These are phyloP conservation scores for Ganoderma resinaceum DNA, from an alignment of 1,284 basidiomycete genomes.

Conservation along the genomic window DNA sequence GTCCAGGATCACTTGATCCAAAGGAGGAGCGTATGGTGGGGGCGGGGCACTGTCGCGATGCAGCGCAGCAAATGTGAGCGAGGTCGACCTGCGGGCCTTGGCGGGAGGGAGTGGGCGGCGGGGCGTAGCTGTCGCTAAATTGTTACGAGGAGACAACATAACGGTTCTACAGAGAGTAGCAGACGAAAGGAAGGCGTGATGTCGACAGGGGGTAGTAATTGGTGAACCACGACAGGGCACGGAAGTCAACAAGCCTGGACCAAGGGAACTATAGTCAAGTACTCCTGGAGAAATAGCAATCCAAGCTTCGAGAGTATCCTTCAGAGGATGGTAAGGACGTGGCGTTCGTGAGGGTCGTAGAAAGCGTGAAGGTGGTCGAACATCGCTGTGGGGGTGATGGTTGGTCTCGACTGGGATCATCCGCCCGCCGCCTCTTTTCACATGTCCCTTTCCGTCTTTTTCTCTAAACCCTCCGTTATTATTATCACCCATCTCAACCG, in stretches of 20 bases:
- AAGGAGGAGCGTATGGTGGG: conserved; percentile 55
- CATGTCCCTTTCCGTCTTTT: not conserved
- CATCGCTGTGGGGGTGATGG: not conserved
- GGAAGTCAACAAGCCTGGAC: not conserved
- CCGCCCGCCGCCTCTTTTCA: not conserved
- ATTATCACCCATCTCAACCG: not conserved
- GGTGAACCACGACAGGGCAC: not conserved
- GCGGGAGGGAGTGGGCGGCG: conserved; percentile 66
- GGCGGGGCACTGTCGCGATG: conserved; percentile 49
- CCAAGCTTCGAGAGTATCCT: not conserved
- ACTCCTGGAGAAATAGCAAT: not conserved
- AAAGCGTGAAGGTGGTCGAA: not conserved
- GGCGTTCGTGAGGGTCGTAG: conserved; percentile 4
- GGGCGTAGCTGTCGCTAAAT: conserved; percentile 44
- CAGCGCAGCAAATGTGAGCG: conserved; percentile 42
- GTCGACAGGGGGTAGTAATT: not conserved
- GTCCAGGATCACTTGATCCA: conserved; percentile 44
- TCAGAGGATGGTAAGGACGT: not conserved
- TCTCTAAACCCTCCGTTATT: not conserved
- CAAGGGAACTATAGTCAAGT: not conserved
- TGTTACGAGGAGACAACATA: conserved; percentile 55
- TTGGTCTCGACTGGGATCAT: not conserved
- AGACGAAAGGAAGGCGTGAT: no score
- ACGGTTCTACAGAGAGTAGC: not conserved
- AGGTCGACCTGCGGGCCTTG: conserved; percentile 54